phyloP scores from a whole-genome alignment of 1,284 basidiomycete species.

The Athelia psychrophila region DNA sequence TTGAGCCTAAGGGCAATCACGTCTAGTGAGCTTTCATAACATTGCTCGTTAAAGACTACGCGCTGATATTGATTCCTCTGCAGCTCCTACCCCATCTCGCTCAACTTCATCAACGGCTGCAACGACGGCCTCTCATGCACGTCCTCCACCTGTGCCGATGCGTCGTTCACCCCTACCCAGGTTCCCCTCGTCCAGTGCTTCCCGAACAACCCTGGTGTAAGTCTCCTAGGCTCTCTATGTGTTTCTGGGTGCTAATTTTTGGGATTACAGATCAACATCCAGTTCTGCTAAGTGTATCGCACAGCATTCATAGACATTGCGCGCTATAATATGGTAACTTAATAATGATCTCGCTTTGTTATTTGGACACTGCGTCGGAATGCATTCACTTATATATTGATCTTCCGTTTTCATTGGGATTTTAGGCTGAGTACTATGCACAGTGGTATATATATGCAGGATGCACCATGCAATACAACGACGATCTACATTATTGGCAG shows the following conservation, averaged over 20 bases:
- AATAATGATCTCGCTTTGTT: no score
- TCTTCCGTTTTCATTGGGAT: no score
- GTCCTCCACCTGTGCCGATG: neutral
- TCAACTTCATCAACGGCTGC: conserved; percentile 4
- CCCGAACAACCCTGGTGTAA: neutral
- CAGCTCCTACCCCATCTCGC: neutral
- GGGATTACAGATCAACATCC: neutral
- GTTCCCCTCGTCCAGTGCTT: neutral
- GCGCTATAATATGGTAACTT: no score
- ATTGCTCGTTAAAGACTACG: neutral
- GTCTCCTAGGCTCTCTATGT: neutral
- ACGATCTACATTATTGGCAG: no score
- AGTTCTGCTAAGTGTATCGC: conserved; percentile 1
- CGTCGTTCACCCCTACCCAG: neutral
- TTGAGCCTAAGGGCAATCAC: neutral
- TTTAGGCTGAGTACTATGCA: no score
- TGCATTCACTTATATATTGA: no score
- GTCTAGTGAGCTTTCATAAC: neutral
- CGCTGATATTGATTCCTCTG: neutral
- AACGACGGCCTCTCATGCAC: neutral
- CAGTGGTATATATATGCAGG: no score
- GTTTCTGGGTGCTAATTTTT: neutral
- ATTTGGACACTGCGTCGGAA: no score
- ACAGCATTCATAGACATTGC: no score
- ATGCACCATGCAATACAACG: no score